These are phyloP conservation scores for Hansenula lynferdii DNA, from an alignment of 1,139 yeast species.

Conservation along the genomic window DNA sequence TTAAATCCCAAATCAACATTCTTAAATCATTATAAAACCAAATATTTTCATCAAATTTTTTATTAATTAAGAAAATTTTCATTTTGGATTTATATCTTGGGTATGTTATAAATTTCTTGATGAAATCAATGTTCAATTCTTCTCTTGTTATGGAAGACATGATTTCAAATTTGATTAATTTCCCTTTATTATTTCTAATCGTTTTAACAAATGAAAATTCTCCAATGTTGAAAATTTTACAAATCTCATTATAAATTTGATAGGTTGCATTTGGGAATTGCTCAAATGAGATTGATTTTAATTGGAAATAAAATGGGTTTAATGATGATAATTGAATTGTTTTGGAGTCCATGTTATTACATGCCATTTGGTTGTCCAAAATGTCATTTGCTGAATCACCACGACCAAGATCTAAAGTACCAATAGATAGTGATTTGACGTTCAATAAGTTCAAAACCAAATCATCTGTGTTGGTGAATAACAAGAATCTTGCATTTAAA, in stretches of 20 bases:
- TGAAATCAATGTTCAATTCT: conserved; percentile 15
- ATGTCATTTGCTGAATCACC: too few relatives aligned
- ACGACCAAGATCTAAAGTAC: not conserved
- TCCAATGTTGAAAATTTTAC: conserved; percentile 17
- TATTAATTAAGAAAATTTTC: conserved; percentile 33
- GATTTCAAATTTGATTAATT: conserved; percentile 33
- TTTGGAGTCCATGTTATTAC: too few relatives aligned
- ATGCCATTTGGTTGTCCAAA: too few relatives aligned
- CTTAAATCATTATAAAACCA: conserved; percentile 26
- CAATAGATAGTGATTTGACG: conserved; percentile 4
- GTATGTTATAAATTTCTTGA: conserved; percentile 35
- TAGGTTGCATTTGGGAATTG: conserved; percentile 6
- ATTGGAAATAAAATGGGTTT: conserved; percentile 2
- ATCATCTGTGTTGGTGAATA: conserved; percentile 18
- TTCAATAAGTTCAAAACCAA: conserved; percentile 16
- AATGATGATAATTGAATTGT: not conserved
- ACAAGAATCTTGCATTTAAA: conserved; percentile 28
- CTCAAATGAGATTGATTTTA: conserved; percentile 16
- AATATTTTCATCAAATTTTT: conserved; percentile 17
- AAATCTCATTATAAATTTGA: conserved; percentile 19
- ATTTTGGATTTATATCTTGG: conserved; percentile 42
- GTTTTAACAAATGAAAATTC: conserved; percentile 32
- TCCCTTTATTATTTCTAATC: conserved; percentile 33
- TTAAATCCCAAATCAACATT: conserved; percentile 26
- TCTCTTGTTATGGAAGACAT: conserved; percentile 14